phyloP scores from a whole-genome alignment of 2,329 filamentous ascomycete species.

The Calonectria leucothoes region DNA sequence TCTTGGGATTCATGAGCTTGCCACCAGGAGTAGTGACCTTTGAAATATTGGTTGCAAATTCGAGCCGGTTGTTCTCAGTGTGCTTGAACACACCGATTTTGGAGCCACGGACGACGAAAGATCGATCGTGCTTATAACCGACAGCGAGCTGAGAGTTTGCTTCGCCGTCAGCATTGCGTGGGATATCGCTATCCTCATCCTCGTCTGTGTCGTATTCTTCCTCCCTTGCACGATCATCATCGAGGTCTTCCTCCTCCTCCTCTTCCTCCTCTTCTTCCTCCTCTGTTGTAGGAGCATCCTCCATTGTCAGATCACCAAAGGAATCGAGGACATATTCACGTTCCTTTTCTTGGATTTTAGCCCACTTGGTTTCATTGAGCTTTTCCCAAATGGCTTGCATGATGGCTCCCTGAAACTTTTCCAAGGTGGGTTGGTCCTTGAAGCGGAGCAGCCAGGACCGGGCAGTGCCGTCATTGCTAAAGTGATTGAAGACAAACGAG shows the following conservation, averaged over 20 bases:
- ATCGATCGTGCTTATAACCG: slow-evolving; percentile 96
- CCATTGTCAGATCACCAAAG: slow-evolving; percentile 94
- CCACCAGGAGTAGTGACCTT: slow-evolving; percentile 92
- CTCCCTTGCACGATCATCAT: slow-evolving; percentile 73
- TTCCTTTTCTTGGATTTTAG: slow-evolving; percentile 90
- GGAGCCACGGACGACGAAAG: slow-evolving; percentile 95
- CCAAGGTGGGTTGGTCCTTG: slow-evolving; percentile 82
- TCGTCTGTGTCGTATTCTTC: slow-evolving; percentile 78
- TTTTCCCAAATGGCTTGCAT: slow-evolving; percentile 98
- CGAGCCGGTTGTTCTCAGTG: slow-evolving; percentile 88
- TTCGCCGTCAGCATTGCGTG: slow-evolving; percentile 79
- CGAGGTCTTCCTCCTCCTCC: slow-evolving; percentile 67
- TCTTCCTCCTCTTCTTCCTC: slow-evolving; percentile 64
- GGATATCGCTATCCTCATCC: slow-evolving; percentile 79
- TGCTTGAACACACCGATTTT: slow-evolving; percentile 99
- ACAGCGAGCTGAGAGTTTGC: slow-evolving; percentile 95
- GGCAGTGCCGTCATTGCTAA: slow-evolving; percentile 86
- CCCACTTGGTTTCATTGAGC: slow-evolving; percentile 93
- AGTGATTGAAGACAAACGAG: slow-evolving; percentile 99
- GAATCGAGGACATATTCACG: slow-evolving; percentile 95
- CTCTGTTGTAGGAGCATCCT: slow-evolving; percentile 70
- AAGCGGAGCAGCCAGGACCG: slow-evolving; percentile 97
- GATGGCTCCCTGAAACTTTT: slow-evolving; percentile 91
- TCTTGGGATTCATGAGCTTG: slow-evolving; percentile 91
- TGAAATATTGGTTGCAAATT: slow-evolving; percentile 97